Evolutionary conservation across 2,329 filamentous ascomycete genomes (phyloP), one percentile per base, ranked within the genome.

Genomic region (Zymoseptoria crescenta): DNA sequence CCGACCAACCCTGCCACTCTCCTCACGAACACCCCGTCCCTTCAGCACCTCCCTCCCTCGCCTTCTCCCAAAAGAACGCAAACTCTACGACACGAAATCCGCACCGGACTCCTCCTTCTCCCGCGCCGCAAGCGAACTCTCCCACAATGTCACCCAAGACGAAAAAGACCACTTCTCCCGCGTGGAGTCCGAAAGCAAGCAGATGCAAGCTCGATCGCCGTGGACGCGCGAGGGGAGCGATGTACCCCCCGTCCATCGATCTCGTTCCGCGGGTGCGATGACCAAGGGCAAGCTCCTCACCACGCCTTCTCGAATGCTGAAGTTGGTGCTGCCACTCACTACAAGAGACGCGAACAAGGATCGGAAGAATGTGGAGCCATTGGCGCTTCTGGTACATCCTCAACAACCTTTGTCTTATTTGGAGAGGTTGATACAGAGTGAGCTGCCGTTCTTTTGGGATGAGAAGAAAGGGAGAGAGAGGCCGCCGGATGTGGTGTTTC

Each of bases 341-440:
- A 86, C 83, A 0, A 74, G 79, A 52, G 84, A 86, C 58, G 77
- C 79, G 29, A 81, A 83, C 62, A 75, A 76, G 1, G 82, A 86
- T 62, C 79, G 84, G 58, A 87, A 88, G 73, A 81, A 86, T 53
- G 84, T 93, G n/a, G 89, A 95, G 66, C 91, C 91, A 0, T 79
- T 96, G 10, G 91, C 91, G 0, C 81, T 96, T 0, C 83, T 96
- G 1, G 82, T 96, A 0, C 92, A 96, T 67, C 91, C 92, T 0
- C 89, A 95, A 62, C 92, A 96, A 70, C 92, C 92, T 0, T 80
- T 96, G 2, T 96, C 90, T 8, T 96, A 96, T 72, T 84, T 96
- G 49, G 90, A 96, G 72, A 84, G 90, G 8, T 78, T 96, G 2
- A 92, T 96, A 52, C 92, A 96, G 70, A 88, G 90, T 56, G 92